Base-by-base conservation (phyloP, 192 early-diverging fungal species). In the Lobosporangium transversale region DNA sequence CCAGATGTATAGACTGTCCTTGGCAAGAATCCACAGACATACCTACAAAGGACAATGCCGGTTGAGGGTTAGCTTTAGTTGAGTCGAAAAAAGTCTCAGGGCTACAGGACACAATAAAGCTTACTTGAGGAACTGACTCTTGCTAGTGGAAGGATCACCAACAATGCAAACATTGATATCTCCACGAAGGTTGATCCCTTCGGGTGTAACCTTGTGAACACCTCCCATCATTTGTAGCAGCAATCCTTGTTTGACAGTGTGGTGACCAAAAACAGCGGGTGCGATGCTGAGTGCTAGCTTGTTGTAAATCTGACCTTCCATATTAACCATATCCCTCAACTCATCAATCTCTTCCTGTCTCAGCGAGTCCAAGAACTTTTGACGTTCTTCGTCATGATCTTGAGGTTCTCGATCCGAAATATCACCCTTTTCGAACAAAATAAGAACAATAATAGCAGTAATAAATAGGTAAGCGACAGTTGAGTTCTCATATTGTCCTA, bases 101-200 rank as follows among this genome's bases (percentile, higher is more conserved):
- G 37, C 37, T 40, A 40, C n/a, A n/a, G n/a, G n/a, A n/a, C n/a
- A n/a, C n/a, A n/a, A n/a, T n/a, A n/a, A n/a, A n/a, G 45, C 73
- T 66, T 82, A 94, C 90, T 94, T 95, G n/a, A 95, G 81, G 70
- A 95, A 95, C 78, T 99, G 97, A 68, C 91, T 93, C 73, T 99
- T 99, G 63, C 94, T 92, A 20, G 95, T 97, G 58, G 89, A 89
- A 21, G 97, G 97, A 69, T 99, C 97, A 30, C 97, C 96, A 26
- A 98, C 95, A 58, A 99, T 86, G 61, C 95, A 97, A 12, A 99
- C 95, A 63, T 99, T 99, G 47, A 99, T 94, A 79, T 99, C 97
- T 54, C 97, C 97, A 80, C 97, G 91, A 18, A 98, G 83, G 75
- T 94, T 86, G 76, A 98, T 97, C 9, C 95, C 94, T 82, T 98